These are phyloP conservation scores for Melanopsichium pennsylvanicum DNA, from an alignment of 1,284 basidiomycete species.

Conservation along the genomic window DNA sequence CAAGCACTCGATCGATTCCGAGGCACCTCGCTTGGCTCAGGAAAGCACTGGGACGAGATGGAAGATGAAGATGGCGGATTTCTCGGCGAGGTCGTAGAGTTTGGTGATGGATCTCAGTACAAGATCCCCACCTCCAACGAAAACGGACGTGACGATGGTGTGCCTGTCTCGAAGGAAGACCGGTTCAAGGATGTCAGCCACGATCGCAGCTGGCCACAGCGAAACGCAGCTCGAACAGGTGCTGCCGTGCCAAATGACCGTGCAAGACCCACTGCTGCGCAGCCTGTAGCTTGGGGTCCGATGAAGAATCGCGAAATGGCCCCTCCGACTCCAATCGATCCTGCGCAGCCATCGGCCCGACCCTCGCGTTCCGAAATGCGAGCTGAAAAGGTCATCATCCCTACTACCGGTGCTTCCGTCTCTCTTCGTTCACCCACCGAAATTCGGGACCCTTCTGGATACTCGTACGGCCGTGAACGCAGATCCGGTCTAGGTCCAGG, in stretches of 20 bases:
- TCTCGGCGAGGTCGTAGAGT: slow-evolving; percentile 63
- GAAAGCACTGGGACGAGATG: slow-evolving; percentile 64
- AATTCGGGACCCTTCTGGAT: slow-evolving; percentile 17
- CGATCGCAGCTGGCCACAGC: slow-evolving; percentile 58
- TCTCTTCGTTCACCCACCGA: slow-evolving; percentile 44
- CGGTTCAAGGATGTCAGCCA: slow-evolving; percentile 60
- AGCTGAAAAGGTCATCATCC: slow-evolving; percentile 47
- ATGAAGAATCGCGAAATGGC: slow-evolving; percentile 25
- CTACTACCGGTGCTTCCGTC: slow-evolving; percentile 39
- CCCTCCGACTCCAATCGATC: slow-evolving; percentile 9
- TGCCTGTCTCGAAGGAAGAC: slow-evolving; percentile 57
- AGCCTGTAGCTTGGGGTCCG: slow-evolving; percentile 24
- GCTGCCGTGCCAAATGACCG: slow-evolving; percentile 10
- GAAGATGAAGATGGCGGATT: slow-evolving; percentile 60
- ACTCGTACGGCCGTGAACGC: slow-evolving; percentile 35
- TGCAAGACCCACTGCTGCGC: slow-evolving; percentile 8
- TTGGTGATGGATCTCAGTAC: slow-evolving; percentile 64
- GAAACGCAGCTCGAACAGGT: slow-evolving; percentile 4
- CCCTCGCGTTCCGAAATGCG: slow-evolving; percentile 33
- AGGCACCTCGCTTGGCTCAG: slow-evolving; percentile 47
- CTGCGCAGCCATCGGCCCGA: slow-evolving; percentile 8
- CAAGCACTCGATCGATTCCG: slow-evolving; percentile 62
- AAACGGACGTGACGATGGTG: slow-evolving; percentile 24
- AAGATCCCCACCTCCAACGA: slow-evolving; percentile 50
- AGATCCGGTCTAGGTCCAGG: slow-evolving; percentile 10